Evolutionary conservation across 75 land plant species (phyloP), one percentile per base, ranked within the genome.

Genomic region (Larix kaempferi): DNA sequence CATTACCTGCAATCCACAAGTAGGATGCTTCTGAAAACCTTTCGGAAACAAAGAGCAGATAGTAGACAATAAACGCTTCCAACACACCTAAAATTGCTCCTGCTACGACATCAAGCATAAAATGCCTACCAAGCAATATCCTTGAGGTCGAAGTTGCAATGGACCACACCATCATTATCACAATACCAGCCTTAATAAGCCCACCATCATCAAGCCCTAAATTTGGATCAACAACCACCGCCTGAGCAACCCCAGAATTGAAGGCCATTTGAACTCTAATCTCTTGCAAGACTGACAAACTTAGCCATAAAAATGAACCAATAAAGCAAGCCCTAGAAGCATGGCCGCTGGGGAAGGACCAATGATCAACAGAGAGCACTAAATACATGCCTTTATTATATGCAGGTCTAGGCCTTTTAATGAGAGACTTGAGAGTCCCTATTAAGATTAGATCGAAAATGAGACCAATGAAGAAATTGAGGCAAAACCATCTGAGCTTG

Each of bases 291-390:
- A 25, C n/a, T 14, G 75, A 58, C 35, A 78, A 25, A 63, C 73
- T 80, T 14, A 92, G 77, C 12, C 35, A 77, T 14, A 86, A 65
- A 66, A 90, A 80, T 1, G 89, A 19, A 27, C 87, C 89, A 21
- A 94, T 80, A 65, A 90, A 76, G 73, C 73, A 84, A 12, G 91
- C 98, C 12, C 99, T 80, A 1, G 99, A 92, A 27, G 99, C 84
- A 76, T 96, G 99, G 65, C 99, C 99, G 77, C 98, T 94, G 49
- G 99, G 99, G 76, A 96, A 96, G 10, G 99, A 96, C 87, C 91
- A 96, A 74, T 89, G 91, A 66, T 96, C 99, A 62, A 86, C 91
- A 74, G 91, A 73, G 55, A 94, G 76, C 22, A 80, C 72, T 64
- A 86, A 63, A 65, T 55, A 33, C 92, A 90, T 91, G 71, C 86